Evolutionary conservation across 441 rosid species (phyloP), one percentile per base, ranked within the genome.

Genomic region (California macrophylla): DNA sequence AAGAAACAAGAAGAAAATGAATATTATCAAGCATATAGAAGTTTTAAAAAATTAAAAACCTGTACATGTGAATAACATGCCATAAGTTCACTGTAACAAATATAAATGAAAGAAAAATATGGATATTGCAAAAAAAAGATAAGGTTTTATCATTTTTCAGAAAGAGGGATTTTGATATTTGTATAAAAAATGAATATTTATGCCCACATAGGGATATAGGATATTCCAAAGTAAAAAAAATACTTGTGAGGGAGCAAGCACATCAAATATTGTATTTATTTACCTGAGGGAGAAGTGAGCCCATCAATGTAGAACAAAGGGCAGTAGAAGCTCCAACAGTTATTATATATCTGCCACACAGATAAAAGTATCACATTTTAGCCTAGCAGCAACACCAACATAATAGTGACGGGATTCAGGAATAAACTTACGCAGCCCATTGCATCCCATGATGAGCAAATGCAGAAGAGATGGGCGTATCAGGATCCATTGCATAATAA

Each of bases 261-360:
- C 67, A 3, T 7, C n/a, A 16, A 56, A 40, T 54, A 47, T 3
- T 67, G 4, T 66, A 18, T 38, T 62, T 42, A 24, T 72, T 70
- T 86, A 94, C 98, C 93, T 94, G 99, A 77, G 99, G 99, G 71
- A 94, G 99, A 38, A 94, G 64, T 8, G 98, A 82, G 66, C 98
- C 99, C 99, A 94, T 82, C 75, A 94, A 79, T 72, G 97, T 89
- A 63, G 99, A 87, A 83, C 97, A 92, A 50, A 94, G 98, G 42
- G 99, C 99, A 84, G 89, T 89, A 68, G 85, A 79, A 74, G 98
- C 96, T 83, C 99, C 99, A 73, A 81, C 70, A 26, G 97, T 89
- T 74, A 94, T 81, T 72, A 94, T 72, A 80, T 83, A 90, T 56
- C 99, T 94, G 89, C 18, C 71, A 70, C 67, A 32, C 36, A 73